Base-by-base conservation (phyloP, 768 basidiomycete species). In the Dendrothele bispora region DNA sequence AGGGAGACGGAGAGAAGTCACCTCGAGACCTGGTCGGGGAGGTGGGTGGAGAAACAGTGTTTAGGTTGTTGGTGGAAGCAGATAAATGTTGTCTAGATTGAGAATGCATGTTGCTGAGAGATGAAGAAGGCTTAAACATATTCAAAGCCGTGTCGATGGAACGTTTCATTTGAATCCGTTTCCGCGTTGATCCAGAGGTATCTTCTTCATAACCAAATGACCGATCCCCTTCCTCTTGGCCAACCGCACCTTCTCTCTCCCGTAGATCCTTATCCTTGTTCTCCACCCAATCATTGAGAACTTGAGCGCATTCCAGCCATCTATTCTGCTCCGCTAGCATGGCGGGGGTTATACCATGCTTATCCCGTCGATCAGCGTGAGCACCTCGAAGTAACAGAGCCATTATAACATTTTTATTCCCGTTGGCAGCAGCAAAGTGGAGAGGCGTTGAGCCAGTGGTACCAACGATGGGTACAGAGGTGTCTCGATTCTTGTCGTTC, bases 351-450 rank as follows among this genome's bases (percentile, higher is more conserved):
- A 91, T 72, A 4, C 92, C 93, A 67, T 93, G 87, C 63, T 98
- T 99, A 70, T 99, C 95, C 5, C 85, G 64, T 36, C 84, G 81
- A 63, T 86, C 76, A 18, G 93, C 82, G 49, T 82, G 77, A 7
- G 95, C 97, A 39, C 94, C 94, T 53, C 83, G 84, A 15, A 86
- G 79, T 30, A 99, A 83, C 35, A 99, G 83, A 28, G 88, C 81
- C 50, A 75, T 77, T 37, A 93, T 82, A 56, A 94, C 83, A 21
- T 75, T 67, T 25, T 80, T 80, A 67, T 99, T 91, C 3, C 95
- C 95, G 58, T 97, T 94, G 24, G 95, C 94, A 27, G 94, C 88
- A 12, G 97, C 95, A 62, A 98, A 99, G 63, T 99, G 97, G 21
- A 98, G 83, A 1, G 97, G 92, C 0, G 95, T 97, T 3, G 88